Conservation (phyloP, 106 monocot genomes). For the Allium cepa region DNA sequence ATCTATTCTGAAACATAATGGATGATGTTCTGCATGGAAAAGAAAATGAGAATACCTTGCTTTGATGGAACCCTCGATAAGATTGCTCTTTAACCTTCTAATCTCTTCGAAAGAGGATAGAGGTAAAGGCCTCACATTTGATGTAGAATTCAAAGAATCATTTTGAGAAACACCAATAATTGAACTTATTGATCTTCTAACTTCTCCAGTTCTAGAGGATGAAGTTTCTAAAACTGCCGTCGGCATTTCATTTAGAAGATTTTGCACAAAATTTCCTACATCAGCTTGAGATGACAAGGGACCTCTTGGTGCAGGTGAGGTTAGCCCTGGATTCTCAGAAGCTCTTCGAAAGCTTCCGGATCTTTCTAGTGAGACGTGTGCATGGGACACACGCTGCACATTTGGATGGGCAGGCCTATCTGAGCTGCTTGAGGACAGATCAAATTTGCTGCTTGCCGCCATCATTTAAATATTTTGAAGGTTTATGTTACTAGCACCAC, state of each 20-base stretch:
- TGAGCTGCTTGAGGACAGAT: constrained; percentile 32
- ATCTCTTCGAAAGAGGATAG: constrained; percentile 36
- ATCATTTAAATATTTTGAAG: neutral
- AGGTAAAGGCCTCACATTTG: constrained; percentile 11
- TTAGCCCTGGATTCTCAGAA: constrained; percentile 19
- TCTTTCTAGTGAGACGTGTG: constrained; percentile 19
- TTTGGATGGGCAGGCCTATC: constrained; percentile 17
- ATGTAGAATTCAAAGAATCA: constrained; percentile 17
- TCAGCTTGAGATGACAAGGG: constrained; percentile 20
- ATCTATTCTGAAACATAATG: too few relatives aligned
- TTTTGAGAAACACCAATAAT: constrained; percentile 23
- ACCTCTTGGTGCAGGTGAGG: constrained; percentile 15
- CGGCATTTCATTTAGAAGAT: constrained; percentile 32
- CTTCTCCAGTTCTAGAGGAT: constrained; percentile 20
- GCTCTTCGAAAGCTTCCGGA: constrained; percentile 47
- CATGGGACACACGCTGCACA: too few relatives aligned
- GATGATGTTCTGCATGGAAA: neutral
- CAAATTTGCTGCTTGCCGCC: constrained; percentile 44
- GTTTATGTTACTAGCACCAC: too few relatives aligned
- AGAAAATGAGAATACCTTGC: constrained; percentile 33
- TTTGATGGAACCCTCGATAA: constrained; percentile 25
- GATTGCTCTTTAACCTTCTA: constrained; percentile 30
- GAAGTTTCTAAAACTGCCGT: constrained; percentile 20
- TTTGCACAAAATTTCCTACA: constrained; percentile 19
- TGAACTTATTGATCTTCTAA: constrained; percentile 29